These are phyloP conservation scores for Prunus padus DNA, from an alignment of 306 rosid species.

Conservation along the genomic window DNA sequence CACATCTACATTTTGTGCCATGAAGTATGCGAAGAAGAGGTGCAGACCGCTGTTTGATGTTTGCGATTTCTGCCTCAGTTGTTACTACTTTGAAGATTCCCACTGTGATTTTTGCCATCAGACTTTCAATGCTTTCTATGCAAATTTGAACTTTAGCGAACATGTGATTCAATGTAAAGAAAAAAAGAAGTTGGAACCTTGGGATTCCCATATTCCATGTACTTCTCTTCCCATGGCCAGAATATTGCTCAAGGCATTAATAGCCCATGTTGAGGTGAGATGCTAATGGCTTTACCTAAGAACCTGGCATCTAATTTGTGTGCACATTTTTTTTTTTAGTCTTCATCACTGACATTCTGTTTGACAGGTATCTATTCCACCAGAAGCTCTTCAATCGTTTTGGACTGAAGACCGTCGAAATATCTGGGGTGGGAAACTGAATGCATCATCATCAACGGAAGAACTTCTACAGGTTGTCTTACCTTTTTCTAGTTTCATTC, in stretches of 20 bases:
- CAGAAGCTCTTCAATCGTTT: slow-evolving; percentile 68
- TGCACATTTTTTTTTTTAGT: neutral
- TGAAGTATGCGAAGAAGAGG: slow-evolving; percentile 71
- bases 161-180: slow-evolving; percentile 68
- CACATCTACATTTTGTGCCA: slow-evolving; percentile 60
- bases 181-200: slow-evolving; percentile 36
- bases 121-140: slow-evolving; percentile 39
- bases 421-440: slow-evolving; percentile 75
- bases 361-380: slow-evolving; percentile 72
- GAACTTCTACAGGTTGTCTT: slow-evolving; percentile 74
- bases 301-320: slow-evolving; percentile 14
- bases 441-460: slow-evolving; percentile 59
- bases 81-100: slow-evolving; percentile 61
- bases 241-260: slow-evolving; percentile 70
- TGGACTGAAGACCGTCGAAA: slow-evolving; percentile 70
- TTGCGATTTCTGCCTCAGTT: slow-evolving; percentile 64
- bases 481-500: neutral
- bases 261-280: slow-evolving; percentile 82
- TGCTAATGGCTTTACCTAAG: slow-evolving; percentile 17
- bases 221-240: slow-evolving; percentile 67
- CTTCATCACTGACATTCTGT: slow-evolving; percentile 13
- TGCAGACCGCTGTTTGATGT: slow-evolving; percentile 60
- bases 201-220: slow-evolving; percentile 44
- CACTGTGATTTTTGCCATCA: slow-evolving; percentile 86
- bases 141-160: slow-evolving; percentile 52